Base-by-base conservation (phyloP, 1,284 basidiomycete species). In the Coriolopsis trogii region DNA sequence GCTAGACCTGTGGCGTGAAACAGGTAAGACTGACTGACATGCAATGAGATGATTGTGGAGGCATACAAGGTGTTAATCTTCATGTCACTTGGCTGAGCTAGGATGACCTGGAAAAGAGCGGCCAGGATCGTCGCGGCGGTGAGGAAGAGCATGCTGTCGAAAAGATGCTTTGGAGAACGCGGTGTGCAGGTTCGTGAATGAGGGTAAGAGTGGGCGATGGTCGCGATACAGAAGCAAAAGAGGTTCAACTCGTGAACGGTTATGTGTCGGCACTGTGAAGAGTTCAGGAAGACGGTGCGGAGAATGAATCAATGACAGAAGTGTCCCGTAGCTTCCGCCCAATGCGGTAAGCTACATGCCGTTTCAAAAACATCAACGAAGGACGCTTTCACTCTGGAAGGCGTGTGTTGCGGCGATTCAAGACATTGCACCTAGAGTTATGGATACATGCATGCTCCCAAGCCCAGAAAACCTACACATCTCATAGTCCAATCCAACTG, bases 401-500 rank as follows among this genome's bases (percentile, higher is more conserved):
- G n/a, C n/a, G n/a, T n/a, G n/a, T n/a, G n/a, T n/a, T 18, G 10
- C 23, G 20, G 20, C 4, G 30, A 21, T 3, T 7, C 4, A 29
- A 12, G 12, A 6, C 1, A 12, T 29, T 29, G 15, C 23, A 21
- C 34, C 39, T 41, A 31, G 24, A 24, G 10, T 18, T 36, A 39
- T 26, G 12, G 34, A 39, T 31, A 51, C 41, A 45, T 39, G 23
- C n/a, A 20, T 34, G 18, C 10, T 28, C 9, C 16, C 9, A 21
- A 21, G 45, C 26, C 29, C 37, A 46, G 41, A 41, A 10, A 25
- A 50, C 41, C 33, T 39, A 10, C 43, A 20, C 40, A 23, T n/a
- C 7, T 46, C 46, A 72, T 30, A 98, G 72, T 12, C 93, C 93
- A 60, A 98, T 94, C 90, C 90, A 98, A 62, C 91, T 95, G 65